A percentile compares a stretch with the other conserved stretches of the same genome.
These are phyloP conservation scores for Calamus simplicifolius DNA, from an alignment of 176 grass and related monocot genomes.

Conservation along the genomic window DNA sequence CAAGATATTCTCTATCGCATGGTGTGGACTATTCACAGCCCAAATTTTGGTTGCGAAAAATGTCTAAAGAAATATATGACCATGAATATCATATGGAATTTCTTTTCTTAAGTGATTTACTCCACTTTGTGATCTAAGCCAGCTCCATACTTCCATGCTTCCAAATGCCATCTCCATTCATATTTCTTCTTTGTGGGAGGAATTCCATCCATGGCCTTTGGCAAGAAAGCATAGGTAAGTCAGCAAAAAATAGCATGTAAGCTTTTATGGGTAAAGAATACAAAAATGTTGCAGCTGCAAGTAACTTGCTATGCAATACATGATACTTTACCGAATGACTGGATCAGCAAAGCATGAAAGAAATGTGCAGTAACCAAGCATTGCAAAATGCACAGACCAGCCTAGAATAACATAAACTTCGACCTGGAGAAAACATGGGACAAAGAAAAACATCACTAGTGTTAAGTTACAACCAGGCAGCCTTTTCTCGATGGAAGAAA, in stretches of 20 bases:
- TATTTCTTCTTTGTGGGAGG: conserved; percentile 52
- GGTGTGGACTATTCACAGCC: too few species aligned
- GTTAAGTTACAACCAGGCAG: neutral
- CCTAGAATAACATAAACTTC: conserved; percentile 70
- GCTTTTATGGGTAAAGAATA: neutral
- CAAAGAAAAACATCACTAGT: neutral
- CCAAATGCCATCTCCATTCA: conserved; percentile 65
- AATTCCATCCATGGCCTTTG: conserved; percentile 65
- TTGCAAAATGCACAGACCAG: conserved; percentile 84
- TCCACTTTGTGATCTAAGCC: conserved; percentile 78
- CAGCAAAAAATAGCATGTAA: conserved; percentile 5
- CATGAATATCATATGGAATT: too few species aligned
- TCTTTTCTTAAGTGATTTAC: neutral
- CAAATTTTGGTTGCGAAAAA: too few species aligned
- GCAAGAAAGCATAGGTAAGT: neutral
- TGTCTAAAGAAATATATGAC: too few species aligned
- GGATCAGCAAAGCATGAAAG: conserved; percentile 64
- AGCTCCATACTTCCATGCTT: conserved; percentile 93
- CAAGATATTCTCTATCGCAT: too few species aligned
- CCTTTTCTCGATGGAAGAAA: neutral
- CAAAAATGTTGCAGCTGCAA: conserved; percentile 1
- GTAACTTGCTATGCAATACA: conserved; percentile 17
- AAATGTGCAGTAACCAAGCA: conserved; percentile 85
- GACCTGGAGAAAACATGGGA: conserved; percentile 41
- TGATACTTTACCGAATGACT: conserved; percentile 30